Evolutionary conservation across 140 eudicot genomes (phyloP), one percentile per base, ranked within the genome.

Genomic region (Flaveria floridana): DNA sequence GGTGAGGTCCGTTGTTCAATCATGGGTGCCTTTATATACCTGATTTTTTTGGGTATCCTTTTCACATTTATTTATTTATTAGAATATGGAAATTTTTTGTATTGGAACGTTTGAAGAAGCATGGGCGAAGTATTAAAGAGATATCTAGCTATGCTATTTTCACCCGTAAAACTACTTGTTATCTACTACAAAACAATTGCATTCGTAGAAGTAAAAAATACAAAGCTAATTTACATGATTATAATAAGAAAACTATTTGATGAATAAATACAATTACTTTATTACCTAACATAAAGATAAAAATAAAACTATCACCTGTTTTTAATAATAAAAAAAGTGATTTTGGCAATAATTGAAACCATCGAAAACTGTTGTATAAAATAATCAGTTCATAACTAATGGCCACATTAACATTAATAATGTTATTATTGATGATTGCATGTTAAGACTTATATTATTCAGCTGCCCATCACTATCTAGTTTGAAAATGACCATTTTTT

Each of bases 21-120:
- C 71, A 75, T 75, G 63, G 73, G 19, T 69, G 73, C 41, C 84
- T 80, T 80, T 80, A 68, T 80, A 80, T 80, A 80, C 80, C 76
- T 75, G 77, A 75, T 68, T 48, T 80, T 80, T 74, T 74, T 65
- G 83, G 76, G 48, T 18, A 55, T 28, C 84, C 75, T 69, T 75
- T 80, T 80, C 84, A 59, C 7, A 23, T 59, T 28, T 12, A 80
- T 56, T 80, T 69, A 39, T 56, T 80, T 69, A 16, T 65, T 15
- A 3, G 71, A 39, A 65, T 65, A 65, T 65, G 30, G 16, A 21
- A 51, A 16, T n/a, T 65, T 65, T 34, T 0, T 34, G 41, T 34
- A 34, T 4, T 34, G 41, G 41, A 34, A 34, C 41, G 41, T 34
- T 34, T 34, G 41, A 34, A 5, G 6, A 28, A 2, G 34, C 34